Evolutionary conservation across 2,329 filamentous ascomycete genomes (phyloP).

Genomic region (Botrytis pseudocinerea): DNA sequence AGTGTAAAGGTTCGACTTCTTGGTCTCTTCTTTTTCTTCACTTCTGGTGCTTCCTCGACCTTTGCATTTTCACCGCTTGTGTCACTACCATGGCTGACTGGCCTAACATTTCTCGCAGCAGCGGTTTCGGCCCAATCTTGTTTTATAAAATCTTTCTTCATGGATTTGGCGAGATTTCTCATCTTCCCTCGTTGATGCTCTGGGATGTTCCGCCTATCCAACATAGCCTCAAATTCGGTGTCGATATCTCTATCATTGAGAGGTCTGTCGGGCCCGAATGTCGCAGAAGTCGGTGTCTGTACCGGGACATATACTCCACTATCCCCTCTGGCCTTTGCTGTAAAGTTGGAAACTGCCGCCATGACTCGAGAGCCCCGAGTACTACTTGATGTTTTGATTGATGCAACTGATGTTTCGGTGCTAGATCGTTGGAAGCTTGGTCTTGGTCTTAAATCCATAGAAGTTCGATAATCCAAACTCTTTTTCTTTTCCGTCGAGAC

Average conservation of each 20-base stretch:
- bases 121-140: slow-evolving; percentile 77
- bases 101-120: slow-evolving; percentile 47
- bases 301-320: slow-evolving; percentile 9
- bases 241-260: slow-evolving; percentile 57
- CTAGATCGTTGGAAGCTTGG: slow-evolving; percentile 35
- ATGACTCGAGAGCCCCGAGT: slow-evolving; percentile 59
- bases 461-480: slow-evolving; percentile 18
- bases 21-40: slow-evolving; percentile 56
- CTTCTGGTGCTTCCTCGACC: slow-evolving; percentile 42
- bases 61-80: slow-evolving; percentile 43
- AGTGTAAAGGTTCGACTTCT: slow-evolving; percentile 73
- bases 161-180: slow-evolving; percentile 80
- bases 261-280: slow-evolving; percentile 23
- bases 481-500: slow-evolving; percentile 30
- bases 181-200: slow-evolving; percentile 94
- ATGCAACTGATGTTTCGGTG: slow-evolving; percentile 36
- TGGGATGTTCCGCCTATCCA: slow-evolving; percentile 89
- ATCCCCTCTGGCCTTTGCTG: slow-evolving; percentile 49
- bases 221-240: slow-evolving; percentile 59
- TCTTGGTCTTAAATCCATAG: slow-evolving; percentile 20
- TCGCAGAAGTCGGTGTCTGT: slow-evolving; percentile 37
- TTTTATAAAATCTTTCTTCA: slow-evolving; percentile 94
- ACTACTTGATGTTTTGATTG: slow-evolving; percentile 39
- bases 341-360: slow-evolving; percentile 64
- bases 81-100: slow-evolving; percentile 45